These are phyloP conservation scores for Kwoniella europaea DNA, from an alignment of 768 basidiomycete genomes.

Conservation along the genomic window DNA sequence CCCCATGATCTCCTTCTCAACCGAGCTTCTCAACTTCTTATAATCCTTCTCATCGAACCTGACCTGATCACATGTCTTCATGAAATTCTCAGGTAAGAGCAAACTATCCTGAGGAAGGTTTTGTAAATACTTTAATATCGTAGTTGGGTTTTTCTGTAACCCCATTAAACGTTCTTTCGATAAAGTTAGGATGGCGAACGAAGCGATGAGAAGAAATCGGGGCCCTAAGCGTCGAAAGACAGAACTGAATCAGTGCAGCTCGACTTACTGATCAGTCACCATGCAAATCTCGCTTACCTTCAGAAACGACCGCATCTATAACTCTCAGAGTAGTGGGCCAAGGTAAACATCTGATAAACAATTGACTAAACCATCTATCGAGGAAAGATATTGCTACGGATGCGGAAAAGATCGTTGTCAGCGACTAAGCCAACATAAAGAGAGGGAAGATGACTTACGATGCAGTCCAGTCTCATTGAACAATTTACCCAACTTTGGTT, in stretches of 20 bases:
- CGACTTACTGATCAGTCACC: not conserved
- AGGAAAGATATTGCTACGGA: conserved; percentile 45
- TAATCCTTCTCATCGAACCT: conserved; percentile 50
- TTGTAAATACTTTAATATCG: conserved; percentile 39
- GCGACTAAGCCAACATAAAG: not conserved
- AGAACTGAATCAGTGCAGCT: not conserved
- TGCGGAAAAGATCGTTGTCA: not conserved
- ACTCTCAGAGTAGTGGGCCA: conserved; percentile 51
- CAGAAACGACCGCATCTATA: conserved; percentile 49
- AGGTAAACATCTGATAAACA: conserved; percentile 51
- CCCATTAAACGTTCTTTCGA: conserved; percentile 44
- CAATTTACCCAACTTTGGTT: conserved; percentile 38
- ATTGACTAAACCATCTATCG: conserved; percentile 45
- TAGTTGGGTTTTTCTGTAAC: conserved; percentile 29
- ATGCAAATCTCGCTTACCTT: conserved; percentile 32
- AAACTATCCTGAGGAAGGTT: conserved; percentile 47
- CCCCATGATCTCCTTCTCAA: conserved; percentile 49
- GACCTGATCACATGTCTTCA: conserved; percentile 44
- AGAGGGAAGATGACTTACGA: conserved; percentile 33
- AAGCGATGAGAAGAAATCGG: conserved; percentile 46
- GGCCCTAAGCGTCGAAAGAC: conserved; percentile 28
- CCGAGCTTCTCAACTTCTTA: conserved; percentile 35
- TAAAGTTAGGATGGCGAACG: conserved; percentile 46
- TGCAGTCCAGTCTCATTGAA: conserved; percentile 40
- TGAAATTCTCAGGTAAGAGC: conserved; percentile 50